Evolutionary conservation across 176 grass and related monocot genomes (phyloP).

Genomic region (Carex pumila): DNA sequence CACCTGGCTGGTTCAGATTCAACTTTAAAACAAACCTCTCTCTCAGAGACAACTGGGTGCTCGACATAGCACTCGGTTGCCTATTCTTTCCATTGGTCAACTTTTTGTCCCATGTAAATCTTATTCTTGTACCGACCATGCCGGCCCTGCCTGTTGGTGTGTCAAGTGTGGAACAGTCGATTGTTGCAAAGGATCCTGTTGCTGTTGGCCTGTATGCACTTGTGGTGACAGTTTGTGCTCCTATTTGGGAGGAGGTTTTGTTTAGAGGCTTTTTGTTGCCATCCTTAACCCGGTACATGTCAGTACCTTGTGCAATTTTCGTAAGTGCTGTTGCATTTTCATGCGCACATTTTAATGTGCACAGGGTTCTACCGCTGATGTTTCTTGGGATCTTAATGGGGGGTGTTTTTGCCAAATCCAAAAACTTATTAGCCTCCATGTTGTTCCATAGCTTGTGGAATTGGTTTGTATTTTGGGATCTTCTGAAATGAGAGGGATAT

Average conservation of each 20-base stretch:
- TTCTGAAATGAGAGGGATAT: slow-evolving; percentile 60
- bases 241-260: slow-evolving; percentile 93
- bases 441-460: slow-evolving; percentile 95
- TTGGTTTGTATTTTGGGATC: slow-evolving; percentile 89
- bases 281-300: slow-evolving; percentile 84
- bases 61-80: slow-evolving; percentile 68
- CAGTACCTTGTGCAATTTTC: slow-evolving; percentile 63
- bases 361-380: slow-evolving; percentile 75
- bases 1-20: slow-evolving; percentile 82
- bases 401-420: slow-evolving; percentile 65
- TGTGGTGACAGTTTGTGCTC: slow-evolving; percentile 80
- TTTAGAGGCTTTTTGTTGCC: slow-evolving; percentile 97
- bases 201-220: slow-evolving; percentile 82
- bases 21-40: slow-evolving; percentile 65
- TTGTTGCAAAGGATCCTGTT: slow-evolving; percentile 67
- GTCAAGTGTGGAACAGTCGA: slow-evolving; percentile 94
- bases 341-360: slow-evolving; percentile 83
- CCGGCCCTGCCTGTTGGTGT: slow-evolving; percentile 40
- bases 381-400: slow-evolving; percentile 97
- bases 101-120: slow-evolving; percentile 83
- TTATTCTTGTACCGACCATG: slow-evolving; percentile 47
- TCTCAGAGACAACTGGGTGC: slow-evolving; percentile 58
- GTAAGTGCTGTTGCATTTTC: slow-evolving; percentile 73
- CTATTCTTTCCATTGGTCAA: slow-evolving; percentile 79
- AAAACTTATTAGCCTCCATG: slow-evolving; percentile 69